A percentile compares a stretch with the other conserved stretches of the same genome.
Conservation (phyloP, 257 asterid genomes). For the Przewalskia tangutica region DNA sequence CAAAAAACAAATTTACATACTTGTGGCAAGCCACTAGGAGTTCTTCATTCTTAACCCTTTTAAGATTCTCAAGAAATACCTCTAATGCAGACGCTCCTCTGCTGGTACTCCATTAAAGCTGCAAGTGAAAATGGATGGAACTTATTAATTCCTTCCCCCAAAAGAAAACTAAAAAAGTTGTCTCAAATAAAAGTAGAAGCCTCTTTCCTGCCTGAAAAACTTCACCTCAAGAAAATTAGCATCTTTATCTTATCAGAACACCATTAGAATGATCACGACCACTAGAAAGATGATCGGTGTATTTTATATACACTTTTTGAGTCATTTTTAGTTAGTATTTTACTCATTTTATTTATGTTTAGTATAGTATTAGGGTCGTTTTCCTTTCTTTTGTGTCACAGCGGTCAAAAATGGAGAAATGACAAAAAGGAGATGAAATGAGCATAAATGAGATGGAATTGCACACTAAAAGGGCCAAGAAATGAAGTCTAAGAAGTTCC, state of each 20-base stretch:
- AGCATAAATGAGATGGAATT: no score
- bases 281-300: no score
- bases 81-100: conserved; percentile 95
- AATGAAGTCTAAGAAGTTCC: no score
- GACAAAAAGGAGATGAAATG: no score
- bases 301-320: no score
- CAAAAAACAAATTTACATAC: conserved; percentile 14
- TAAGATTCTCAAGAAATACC: conserved; percentile 91
- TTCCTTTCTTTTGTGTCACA: no score
- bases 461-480: no score
- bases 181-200: not conserved
- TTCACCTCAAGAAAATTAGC: not conserved
- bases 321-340: no score
- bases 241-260: not conserved
- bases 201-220: not conserved
- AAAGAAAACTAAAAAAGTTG: not conserved
- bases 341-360: no score
- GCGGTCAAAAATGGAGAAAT: no score
- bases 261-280: not conserved
- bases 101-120: conserved; percentile 98
- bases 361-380: no score
- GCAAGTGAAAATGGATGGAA: conserved; percentile 4
- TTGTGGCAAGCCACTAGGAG: conserved; percentile 79
- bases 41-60: conserved; percentile 89
- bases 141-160: not conserved